A percentile compares a stretch with the other conserved stretches of the same genome.
Evolutionary conservation across 345 rosid genomes (phyloP).

Genomic region (Turnera subulata): DNA sequence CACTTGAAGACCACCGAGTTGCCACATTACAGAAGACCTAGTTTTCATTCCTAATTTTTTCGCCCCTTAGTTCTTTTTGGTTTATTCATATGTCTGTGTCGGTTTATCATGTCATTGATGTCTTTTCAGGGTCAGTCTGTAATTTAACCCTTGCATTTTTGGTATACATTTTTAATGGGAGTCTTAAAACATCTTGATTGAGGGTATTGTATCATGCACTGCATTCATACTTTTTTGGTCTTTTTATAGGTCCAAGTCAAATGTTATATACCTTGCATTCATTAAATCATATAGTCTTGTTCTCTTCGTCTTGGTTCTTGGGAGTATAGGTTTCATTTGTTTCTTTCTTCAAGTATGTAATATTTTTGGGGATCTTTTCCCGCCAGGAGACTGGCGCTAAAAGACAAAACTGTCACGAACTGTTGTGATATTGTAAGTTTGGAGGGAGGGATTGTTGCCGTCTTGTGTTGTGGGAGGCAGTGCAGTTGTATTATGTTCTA

Average conservation of each 20-base stretch:
- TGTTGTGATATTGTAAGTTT: background rate
- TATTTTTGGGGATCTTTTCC: constrained; percentile 5
- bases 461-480: no score
- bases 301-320: background rate
- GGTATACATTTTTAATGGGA: constrained; percentile 16
- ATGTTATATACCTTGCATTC: constrained; percentile 35
- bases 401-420: constrained; percentile 12
- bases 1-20: constrained; percentile 17
- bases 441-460: no score
- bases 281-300: constrained; percentile 13
- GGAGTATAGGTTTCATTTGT: constrained; percentile 5
- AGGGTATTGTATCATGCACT: constrained; percentile 29
- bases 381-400: constrained; percentile 8
- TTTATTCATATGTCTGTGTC: constrained; percentile 19
- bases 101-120: constrained; percentile 12
- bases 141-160: constrained; percentile 8
- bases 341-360: constrained; percentile 13
- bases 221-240: constrained; percentile 19
- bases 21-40: constrained; percentile 18
- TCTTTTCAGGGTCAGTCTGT: constrained; percentile 24
- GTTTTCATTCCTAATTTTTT: constrained; percentile 11
- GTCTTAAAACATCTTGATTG: constrained; percentile 22
- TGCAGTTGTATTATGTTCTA: no score
- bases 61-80: background rate
- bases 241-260: constrained; percentile 21